Conservation (phyloP, 495 filamentous ascomycete genomes). For the Tuber indicum region DNA sequence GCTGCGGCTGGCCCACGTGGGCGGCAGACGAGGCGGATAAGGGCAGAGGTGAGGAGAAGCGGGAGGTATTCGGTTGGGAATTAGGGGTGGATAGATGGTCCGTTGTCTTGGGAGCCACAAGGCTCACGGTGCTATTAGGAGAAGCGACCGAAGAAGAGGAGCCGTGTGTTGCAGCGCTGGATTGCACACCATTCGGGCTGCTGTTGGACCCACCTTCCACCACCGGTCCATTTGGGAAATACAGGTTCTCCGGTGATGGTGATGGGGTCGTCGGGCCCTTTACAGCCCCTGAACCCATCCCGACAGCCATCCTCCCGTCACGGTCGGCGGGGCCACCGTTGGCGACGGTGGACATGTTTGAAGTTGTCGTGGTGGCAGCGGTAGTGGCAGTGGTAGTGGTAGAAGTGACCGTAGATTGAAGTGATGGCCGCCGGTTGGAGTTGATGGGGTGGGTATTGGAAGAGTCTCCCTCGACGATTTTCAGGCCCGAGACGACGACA, state of each 20-base stretch:
- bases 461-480: constrained; percentile 17
- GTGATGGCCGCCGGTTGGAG: constrained; percentile 18
- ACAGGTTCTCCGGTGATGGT: constrained; percentile 23
- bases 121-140: constrained; percentile 18
- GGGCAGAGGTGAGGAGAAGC: constrained; percentile 26
- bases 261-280: constrained; percentile 20
- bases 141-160: constrained; percentile 14
- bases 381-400: constrained; percentile 12
- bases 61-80: constrained; percentile 23
- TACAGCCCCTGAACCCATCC: constrained; percentile 19
- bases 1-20: constrained; percentile 20
- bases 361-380: constrained; percentile 7
- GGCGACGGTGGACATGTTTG: constrained; percentile 20
- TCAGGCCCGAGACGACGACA: constrained; percentile 23
- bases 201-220: constrained; percentile 18
- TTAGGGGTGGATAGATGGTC: constrained; percentile 23
- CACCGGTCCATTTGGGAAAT: constrained; percentile 28
- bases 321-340: constrained; percentile 16
- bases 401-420: constrained; percentile 17
- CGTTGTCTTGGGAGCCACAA: constrained; percentile 17
- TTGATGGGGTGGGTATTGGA: background rate
- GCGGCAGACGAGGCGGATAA: constrained; percentile 18
- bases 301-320: constrained; percentile 25
- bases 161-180: constrained; percentile 15
- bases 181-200: constrained; percentile 24